Evolutionary conservation across 208 protist species (phyloP).

Genomic region (Vickermania ingenoplastis): DNA sequence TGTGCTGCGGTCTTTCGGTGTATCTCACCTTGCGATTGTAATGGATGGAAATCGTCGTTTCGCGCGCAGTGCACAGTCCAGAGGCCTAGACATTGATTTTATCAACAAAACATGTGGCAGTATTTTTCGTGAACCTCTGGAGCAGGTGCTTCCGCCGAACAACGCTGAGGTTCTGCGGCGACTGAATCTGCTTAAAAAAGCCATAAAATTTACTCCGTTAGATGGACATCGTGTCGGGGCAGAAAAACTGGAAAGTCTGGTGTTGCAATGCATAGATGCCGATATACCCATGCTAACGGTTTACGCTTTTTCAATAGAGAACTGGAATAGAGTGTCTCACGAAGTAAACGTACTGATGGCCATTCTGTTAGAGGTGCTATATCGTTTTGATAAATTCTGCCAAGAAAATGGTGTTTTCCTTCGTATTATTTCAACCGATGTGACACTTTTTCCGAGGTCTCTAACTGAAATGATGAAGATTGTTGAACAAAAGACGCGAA

Average conservation of each 20-base stretch:
- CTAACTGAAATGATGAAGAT: slow-evolving; percentile 50
- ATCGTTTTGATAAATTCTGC: slow-evolving; percentile 38
- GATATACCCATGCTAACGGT: slow-evolving; percentile 73
- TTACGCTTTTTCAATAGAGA: slow-evolving; percentile 88
- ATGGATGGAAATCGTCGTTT: slow-evolving; percentile 89
- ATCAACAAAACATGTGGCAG: not conserved
- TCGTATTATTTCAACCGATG: slow-evolving; percentile 72
- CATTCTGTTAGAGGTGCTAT: slow-evolving; percentile 78
- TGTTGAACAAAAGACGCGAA: slow-evolving; percentile 57
- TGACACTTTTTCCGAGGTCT: slow-evolving; percentile 30
- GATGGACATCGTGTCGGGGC: slow-evolving; percentile 74
- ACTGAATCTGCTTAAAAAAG: slow-evolving; percentile 12
- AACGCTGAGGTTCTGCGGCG: not conserved
- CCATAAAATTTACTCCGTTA: slow-evolving; percentile 46
- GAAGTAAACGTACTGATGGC: slow-evolving; percentile 80
- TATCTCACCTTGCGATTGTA: slow-evolving; percentile 80
- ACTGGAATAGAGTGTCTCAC: slow-evolving; percentile 58
- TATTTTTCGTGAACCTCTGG: slow-evolving; percentile 10
- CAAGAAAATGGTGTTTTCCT: slow-evolving; percentile 69
- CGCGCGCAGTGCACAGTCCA: slow-evolving; percentile 10
- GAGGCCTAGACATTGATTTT: not conserved
- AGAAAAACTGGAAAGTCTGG: slow-evolving; percentile 74
- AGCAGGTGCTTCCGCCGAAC: slow-evolving; percentile 4
- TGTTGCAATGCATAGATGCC: slow-evolving; percentile 48
- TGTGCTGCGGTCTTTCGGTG: slow-evolving; percentile 13